Evolutionary conservation across 805 yeast genomes (phyloP).

Genomic region (Ogataea glucozyma): DNA sequence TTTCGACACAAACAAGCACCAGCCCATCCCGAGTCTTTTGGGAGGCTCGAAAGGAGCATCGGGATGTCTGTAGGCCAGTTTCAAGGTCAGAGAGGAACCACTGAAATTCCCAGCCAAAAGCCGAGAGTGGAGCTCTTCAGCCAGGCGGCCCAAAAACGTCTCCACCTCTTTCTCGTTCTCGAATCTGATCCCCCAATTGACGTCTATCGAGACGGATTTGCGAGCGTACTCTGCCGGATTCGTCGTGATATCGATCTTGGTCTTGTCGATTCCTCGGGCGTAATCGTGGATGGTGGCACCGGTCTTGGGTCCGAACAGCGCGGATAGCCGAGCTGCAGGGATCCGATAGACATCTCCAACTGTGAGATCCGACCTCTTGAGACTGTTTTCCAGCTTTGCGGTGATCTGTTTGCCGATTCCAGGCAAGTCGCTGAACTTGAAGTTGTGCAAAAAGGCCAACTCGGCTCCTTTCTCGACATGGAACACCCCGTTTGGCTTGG

Average conservation of each 20-base stretch:
- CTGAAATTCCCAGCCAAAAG: constrained; percentile 45
- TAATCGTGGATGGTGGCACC: constrained; percentile 63
- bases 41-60: constrained; percentile 75
- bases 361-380: constrained; percentile 29
- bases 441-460: constrained; percentile 37
- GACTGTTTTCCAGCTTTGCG: constrained; percentile 43
- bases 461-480: constrained; percentile 36
- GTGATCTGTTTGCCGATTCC: constrained; percentile 61
- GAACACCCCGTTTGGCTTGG: constrained; percentile 77
- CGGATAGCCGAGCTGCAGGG: constrained; percentile 39
- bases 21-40: constrained; percentile 84
- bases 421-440: constrained; percentile 50
- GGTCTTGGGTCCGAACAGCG: constrained; percentile 64
- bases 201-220: constrained; percentile 82
- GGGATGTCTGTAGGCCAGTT: constrained; percentile 61
- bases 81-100: constrained; percentile 63
- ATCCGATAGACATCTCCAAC: constrained; percentile 43
- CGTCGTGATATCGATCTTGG: constrained; percentile 53
- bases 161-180: constrained; percentile 61
- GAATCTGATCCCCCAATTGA: constrained; percentile 88
- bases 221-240: constrained; percentile 55
- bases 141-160: constrained; percentile 55
- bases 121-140: constrained; percentile 59
- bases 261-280: constrained; percentile 67
- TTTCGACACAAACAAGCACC: constrained; percentile 64